Evolutionary conservation across 352 stramenopile genomes (phyloP).

Genomic region (Pythium aphanidermatum): DNA sequence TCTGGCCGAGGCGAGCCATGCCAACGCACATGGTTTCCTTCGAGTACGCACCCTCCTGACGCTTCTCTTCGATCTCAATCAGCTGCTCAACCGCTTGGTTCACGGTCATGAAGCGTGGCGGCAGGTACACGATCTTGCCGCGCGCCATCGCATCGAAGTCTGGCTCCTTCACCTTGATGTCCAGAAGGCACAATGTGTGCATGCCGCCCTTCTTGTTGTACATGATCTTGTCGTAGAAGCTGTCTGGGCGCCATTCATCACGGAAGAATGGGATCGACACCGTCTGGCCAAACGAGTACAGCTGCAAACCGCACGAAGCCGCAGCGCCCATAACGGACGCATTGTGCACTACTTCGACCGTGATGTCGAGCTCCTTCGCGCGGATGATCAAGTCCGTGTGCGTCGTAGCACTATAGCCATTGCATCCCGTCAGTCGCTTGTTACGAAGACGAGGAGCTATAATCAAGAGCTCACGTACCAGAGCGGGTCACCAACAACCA

Average conservation of each 20-base stretch:
- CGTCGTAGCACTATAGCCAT: conserved; percentile 87
- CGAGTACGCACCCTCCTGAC: conserved; percentile 83
- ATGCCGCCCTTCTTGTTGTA: conserved; percentile 95
- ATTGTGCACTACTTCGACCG: conserved; percentile 98
- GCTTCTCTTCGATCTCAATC: conserved; percentile 90
- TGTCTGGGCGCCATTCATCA: conserved; percentile 93
- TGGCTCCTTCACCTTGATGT: conserved; percentile 99
- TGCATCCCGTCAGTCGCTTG: neutral
- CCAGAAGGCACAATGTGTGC: conserved; percentile 97
- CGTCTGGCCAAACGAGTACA: conserved; percentile 99
- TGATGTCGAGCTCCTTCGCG: conserved; percentile 89
- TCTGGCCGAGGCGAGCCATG: conserved; percentile 93
- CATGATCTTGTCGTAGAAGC: conserved; percentile 98
- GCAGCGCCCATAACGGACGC: conserved; percentile 97
- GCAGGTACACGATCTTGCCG: conserved; percentile 90
- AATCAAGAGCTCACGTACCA: conserved; percentile 42
- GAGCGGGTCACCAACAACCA: conserved; percentile 98
- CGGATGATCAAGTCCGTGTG: conserved; percentile 98
- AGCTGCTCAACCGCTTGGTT: conserved; percentile 94
- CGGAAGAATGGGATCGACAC: conserved; percentile 98
- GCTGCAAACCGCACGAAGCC: conserved; percentile 93
- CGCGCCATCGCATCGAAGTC: conserved; percentile 97
- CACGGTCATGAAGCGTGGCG: conserved; percentile 97
- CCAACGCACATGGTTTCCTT: conserved; percentile 86
- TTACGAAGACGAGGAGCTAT: neutral